phyloP scores from a whole-genome alignment of 495 filamentous ascomycete species.

The Penicillium pancosmium region DNA sequence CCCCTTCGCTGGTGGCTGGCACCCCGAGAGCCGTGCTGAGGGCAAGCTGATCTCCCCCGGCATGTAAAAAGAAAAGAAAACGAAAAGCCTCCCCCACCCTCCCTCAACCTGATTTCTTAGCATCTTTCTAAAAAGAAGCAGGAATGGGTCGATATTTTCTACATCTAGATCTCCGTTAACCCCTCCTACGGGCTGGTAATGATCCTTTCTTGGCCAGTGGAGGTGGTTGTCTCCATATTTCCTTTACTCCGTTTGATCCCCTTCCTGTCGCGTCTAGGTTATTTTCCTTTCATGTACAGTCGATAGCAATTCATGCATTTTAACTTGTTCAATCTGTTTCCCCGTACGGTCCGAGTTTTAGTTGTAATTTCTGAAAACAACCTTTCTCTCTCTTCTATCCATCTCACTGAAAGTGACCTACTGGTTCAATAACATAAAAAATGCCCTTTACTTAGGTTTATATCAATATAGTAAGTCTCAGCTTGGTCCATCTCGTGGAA shows the following conservation, averaged over 20 bases:
- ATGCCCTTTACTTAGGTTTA: too few species aligned
- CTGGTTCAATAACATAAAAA: too few species aligned
- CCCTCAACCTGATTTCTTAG: constrained; percentile 13
- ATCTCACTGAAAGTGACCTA: too few species aligned
- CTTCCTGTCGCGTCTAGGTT: constrained; percentile 37
- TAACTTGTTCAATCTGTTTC: constrained; percentile 26
- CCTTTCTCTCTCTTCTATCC: too few species aligned
- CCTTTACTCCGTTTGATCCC: constrained; percentile 30
- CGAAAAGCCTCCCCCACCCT: not conserved
- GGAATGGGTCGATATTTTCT: constrained; percentile 22
- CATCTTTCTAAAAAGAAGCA: constrained; percentile 27
- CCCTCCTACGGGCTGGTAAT: constrained; percentile 22
- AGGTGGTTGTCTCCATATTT: constrained; percentile 29
- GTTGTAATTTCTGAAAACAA: not conserved
- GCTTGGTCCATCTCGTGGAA: too few species aligned
- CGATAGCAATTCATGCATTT: constrained; percentile 41
- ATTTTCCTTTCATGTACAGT: constrained; percentile 36
- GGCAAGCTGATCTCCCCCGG: constrained; percentile 88
- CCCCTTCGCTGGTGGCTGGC: constrained; percentile 87
- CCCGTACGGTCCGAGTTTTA: constrained; percentile 9
- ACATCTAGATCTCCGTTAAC: constrained; percentile 28
- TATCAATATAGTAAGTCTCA: too few species aligned
- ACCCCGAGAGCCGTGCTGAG: constrained; percentile 70
- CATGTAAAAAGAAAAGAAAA: constrained; percentile 38
- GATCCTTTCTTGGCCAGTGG: constrained; percentile 12